Conservation (phyloP, 2,329 filamentous ascomycete species). For the Lizonia empirigonia region DNA sequence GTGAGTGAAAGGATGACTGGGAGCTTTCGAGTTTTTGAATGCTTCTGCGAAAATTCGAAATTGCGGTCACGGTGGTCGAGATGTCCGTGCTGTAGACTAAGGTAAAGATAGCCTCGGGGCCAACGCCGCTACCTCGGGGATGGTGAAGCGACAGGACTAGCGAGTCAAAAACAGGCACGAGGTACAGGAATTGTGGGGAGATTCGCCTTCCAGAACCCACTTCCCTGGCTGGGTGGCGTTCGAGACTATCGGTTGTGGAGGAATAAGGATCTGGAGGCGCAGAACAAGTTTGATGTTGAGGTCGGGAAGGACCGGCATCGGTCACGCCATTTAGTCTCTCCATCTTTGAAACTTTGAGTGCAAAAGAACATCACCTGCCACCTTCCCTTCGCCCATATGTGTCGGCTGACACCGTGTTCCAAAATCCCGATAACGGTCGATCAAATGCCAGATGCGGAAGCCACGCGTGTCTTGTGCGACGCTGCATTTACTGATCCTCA, state of each 20-base stretch:
- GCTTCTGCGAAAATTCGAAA: constrained; percentile 17
- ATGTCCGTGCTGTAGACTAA: constrained; percentile 19
- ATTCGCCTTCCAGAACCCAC: constrained; percentile 22
- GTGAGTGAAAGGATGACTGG: constrained; percentile 3
- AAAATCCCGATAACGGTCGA: constrained; percentile 1
- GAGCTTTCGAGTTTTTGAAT: constrained; percentile 15
- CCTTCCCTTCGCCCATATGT: constrained; percentile 2
- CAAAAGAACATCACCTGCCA: constrained; percentile 14
- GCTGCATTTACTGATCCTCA: constrained; percentile 11
- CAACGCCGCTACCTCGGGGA: constrained; percentile 19
- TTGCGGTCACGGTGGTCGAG: constrained; percentile 14
- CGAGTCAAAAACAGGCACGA: constrained; percentile 22
- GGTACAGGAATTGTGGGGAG: constrained; percentile 19
- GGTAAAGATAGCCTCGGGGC: constrained; percentile 18
- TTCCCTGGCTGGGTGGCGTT: constrained; percentile 17
- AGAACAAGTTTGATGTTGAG: constrained; percentile 19
- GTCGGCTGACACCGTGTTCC: constrained; percentile 9
- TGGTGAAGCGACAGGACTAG: constrained; percentile 16
- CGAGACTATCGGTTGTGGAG: constrained; percentile 17
- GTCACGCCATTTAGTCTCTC: constrained; percentile 13
- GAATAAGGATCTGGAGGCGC: constrained; percentile 6
- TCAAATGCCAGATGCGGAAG: constrained; percentile 5
- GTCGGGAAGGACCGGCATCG: constrained; percentile 17
- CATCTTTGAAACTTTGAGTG: constrained; percentile 4
- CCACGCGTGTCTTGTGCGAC: neutral